Evolutionary conservation across 73 alveolate genomes (phyloP).

Genomic region (Blepharisma japonicum): DNA sequence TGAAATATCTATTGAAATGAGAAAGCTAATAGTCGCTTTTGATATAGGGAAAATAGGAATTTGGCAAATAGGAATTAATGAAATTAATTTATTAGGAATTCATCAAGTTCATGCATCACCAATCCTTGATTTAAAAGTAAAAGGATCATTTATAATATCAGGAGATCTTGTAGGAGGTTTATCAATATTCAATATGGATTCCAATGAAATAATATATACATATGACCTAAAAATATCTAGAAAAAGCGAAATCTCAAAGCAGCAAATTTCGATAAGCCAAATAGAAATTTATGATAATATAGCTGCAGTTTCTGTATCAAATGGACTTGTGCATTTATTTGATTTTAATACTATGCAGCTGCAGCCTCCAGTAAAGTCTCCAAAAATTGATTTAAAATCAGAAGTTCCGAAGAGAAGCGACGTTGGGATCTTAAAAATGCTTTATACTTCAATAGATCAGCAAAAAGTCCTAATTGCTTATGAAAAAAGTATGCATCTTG

Average conservation of each 20-base stretch:
- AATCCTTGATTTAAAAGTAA: neutral
- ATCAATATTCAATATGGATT: neutral
- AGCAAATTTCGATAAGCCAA: neutral
- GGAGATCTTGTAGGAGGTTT: constrained; percentile 4
- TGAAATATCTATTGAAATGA: neutral
- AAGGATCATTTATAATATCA: neutral
- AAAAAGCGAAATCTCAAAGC: constrained; percentile 1
- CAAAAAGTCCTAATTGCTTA: neutral
- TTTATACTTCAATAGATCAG: neutral
- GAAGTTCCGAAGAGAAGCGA: constrained; percentile 22
- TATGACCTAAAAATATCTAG: neutral
- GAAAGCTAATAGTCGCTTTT: neutral
- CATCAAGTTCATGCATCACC: neutral
- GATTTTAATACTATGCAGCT: neutral
- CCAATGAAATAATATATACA: neutral
- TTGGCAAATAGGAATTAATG: neutral
- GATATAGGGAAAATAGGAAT: constrained; percentile 19
- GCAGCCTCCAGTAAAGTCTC: neutral
- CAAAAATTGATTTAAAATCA: constrained; percentile 2
- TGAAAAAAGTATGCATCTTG: neutral
- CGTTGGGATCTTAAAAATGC: neutral
- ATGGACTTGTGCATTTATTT: constrained; percentile 10
- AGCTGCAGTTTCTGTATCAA: neutral
- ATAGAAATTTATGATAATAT: neutral
- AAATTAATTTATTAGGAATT: neutral